Conservation (phyloP, 257 asterid genomes). For the Catharanthus roseus region DNA sequence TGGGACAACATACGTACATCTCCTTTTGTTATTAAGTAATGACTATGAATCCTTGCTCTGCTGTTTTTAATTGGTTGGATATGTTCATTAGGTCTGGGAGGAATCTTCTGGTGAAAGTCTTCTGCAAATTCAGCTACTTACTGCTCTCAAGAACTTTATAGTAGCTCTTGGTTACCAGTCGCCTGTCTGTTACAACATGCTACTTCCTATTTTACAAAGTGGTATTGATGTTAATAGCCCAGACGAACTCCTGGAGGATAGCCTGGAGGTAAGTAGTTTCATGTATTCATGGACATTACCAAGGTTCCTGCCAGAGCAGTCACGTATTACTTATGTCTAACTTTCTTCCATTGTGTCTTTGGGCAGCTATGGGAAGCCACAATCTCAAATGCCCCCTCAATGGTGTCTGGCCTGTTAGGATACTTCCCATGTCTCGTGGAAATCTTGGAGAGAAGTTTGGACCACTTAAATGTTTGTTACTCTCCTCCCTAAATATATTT, state of each 20-base stretch:
- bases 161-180: conserved; percentile 88
- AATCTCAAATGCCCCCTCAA: conserved; percentile 79
- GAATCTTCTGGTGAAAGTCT: conserved; percentile 94
- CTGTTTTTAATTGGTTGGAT: conserved; percentile 18
- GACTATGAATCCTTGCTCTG: neutral
- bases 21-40: neutral
- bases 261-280: conserved; percentile 68
- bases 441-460: conserved; percentile 81
- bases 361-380: conserved; percentile 96
- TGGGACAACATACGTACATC: neutral
- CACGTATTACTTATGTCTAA: neutral
- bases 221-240: conserved; percentile 67
- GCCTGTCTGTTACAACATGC: conserved; percentile 67
- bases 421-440: conserved; percentile 85
- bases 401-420: conserved; percentile 72
- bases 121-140: conserved; percentile 96
- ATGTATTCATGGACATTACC: conserved; percentile 1
- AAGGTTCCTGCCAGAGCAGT: neutral
- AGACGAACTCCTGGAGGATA: conserved; percentile 93
- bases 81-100: conserved; percentile 74
- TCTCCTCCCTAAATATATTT: neutral
- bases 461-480: conserved; percentile 63
- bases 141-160: conserved; percentile 83
- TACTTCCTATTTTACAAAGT: conserved; percentile 75
- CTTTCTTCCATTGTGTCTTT: conserved; percentile 5